These are phyloP conservation scores for Colletotrichum truncatum DNA, from an alignment of 2,329 filamentous ascomycete species.

Conservation along the genomic window DNA sequence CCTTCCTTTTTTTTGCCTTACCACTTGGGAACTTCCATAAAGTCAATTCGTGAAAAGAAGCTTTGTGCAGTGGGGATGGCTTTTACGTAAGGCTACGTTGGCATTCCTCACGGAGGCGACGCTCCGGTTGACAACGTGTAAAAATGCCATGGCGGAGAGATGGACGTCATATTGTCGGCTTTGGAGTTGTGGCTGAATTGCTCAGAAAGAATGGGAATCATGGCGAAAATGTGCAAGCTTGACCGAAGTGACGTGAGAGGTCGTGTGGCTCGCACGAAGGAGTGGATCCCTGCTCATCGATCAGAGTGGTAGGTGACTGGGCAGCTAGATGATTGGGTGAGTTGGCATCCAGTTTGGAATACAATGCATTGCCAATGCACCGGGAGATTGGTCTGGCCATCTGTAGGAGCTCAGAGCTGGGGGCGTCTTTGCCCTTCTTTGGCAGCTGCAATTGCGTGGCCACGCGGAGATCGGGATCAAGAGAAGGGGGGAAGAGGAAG, in stretches of 20 bases:
- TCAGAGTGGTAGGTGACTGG: neutral
- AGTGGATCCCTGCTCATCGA: constrained; percentile 16
- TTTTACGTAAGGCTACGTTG: constrained; percentile 10
- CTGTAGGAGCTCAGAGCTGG: neutral
- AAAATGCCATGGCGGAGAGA: neutral
- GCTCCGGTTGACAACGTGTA: constrained; percentile 5
- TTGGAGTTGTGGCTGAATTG: constrained; percentile 12
- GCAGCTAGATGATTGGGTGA: constrained; percentile 20
- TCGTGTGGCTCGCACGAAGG: constrained; percentile 25
- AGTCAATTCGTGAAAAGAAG: constrained; percentile 6
- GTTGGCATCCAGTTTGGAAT: neutral
- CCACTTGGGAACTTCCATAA: neutral
- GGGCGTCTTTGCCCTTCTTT: neutral
- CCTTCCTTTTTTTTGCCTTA: neutral
- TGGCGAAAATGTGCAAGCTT: neutral
- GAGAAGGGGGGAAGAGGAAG: neutral
- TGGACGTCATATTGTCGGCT: constrained; percentile 13
- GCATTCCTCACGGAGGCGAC: constrained; percentile 3
- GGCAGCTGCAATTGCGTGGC: neutral
- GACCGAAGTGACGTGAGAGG: constrained; percentile 21
- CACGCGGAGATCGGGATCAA: constrained; percentile 2
- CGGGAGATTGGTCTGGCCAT: constrained; percentile 1
- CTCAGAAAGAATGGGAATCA: neutral
- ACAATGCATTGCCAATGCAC: constrained; percentile 9
- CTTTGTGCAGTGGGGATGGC: neutral